phyloP scores from a whole-genome alignment of 768 basidiomycete species.

The Suillus hirtellus region DNA sequence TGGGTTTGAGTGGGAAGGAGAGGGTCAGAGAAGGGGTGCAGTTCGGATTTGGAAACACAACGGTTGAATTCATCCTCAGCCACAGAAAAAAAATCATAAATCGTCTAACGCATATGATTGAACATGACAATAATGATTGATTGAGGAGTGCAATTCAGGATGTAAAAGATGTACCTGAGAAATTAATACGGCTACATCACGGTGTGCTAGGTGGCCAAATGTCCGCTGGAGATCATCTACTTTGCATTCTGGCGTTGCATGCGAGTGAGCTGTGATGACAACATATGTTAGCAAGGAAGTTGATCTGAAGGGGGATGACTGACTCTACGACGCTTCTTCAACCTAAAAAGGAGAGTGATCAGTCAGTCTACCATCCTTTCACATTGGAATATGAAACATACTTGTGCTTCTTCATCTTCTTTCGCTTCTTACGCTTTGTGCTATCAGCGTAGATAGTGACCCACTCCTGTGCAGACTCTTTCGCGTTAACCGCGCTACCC shows the following conservation, averaged over 20 bases:
- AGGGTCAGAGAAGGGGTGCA: constrained; percentile 60
- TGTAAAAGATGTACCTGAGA: background rate
- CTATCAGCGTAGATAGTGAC: constrained; percentile 75
- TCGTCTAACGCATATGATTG: background rate
- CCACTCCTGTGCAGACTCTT: constrained; percentile 59
- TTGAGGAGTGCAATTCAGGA: background rate
- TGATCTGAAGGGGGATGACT: constrained; percentile 25
- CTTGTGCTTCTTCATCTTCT: constrained; percentile 99
- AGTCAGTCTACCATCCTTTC: constrained; percentile 10
- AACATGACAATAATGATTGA: constrained; percentile 4
- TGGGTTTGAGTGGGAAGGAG: constrained; percentile 77
- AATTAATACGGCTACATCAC: constrained; percentile 4
- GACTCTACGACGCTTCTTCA: constrained; percentile 90
- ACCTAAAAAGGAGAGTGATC: constrained; percentile 41
- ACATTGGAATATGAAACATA: constrained; percentile 40
- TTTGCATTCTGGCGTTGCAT: constrained; percentile 32
- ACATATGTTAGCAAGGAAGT: constrained; percentile 19
- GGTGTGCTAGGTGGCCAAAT: background rate
- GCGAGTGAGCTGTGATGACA: constrained; percentile 44
- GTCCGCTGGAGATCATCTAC: constrained; percentile 17
- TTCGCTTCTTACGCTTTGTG: constrained; percentile 79
- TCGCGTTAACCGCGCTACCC: constrained; percentile 50
- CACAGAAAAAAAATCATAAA: background rate
- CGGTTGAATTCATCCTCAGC: constrained; percentile 4
- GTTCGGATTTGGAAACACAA: constrained; percentile 63